phyloP scores from a whole-genome alignment of 1,284 basidiomycete species.

The Rhodotorula sp. region DNA sequence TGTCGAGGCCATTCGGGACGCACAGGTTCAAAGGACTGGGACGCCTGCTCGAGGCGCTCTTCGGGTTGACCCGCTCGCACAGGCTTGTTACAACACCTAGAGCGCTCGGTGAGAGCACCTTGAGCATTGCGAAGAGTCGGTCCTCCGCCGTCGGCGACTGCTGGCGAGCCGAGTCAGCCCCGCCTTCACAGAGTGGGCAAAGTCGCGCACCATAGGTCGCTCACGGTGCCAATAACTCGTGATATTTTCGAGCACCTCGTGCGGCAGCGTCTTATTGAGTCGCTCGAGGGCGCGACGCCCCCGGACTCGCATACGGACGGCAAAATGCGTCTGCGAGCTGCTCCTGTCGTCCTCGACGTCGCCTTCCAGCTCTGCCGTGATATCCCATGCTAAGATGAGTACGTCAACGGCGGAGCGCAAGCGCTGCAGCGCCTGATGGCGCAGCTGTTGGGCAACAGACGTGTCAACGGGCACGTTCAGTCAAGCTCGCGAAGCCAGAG shows the following conservation, averaged over 20 bases:
- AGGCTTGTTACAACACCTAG: slow-evolving; percentile 87
- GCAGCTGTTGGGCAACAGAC: slow-evolving; percentile 8
- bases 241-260: slow-evolving; percentile 78
- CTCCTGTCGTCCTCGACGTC: slow-evolving; percentile 70
- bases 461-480: not conserved
- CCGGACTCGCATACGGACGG: slow-evolving; percentile 64
- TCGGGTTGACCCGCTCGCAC: slow-evolving; percentile 63
- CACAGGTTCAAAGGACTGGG: slow-evolving; percentile 16
- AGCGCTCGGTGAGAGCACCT: slow-evolving; percentile 77
- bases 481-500: not conserved
- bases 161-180: not conserved
- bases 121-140: slow-evolving; percentile 74
- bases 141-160: not conserved
- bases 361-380: slow-evolving; percentile 33
- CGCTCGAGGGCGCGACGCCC: slow-evolving; percentile 79
- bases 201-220: not conserved
- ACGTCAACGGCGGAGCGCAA: slow-evolving; percentile 37
- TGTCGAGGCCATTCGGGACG: not conserved
- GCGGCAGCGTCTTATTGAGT: slow-evolving; percentile 75
- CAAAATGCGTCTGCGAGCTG: slow-evolving; percentile 58
- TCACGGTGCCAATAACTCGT: slow-evolving; percentile 69
- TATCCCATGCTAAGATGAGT: slow-evolving; percentile 45
- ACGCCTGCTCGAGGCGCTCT: slow-evolving; percentile 38
- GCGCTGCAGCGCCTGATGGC: slow-evolving; percentile 30
- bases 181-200: not conserved